These are phyloP conservation scores for Musa acuminata DNA, from an alignment of 176 grass and related monocot species.

Conservation along the genomic window DNA sequence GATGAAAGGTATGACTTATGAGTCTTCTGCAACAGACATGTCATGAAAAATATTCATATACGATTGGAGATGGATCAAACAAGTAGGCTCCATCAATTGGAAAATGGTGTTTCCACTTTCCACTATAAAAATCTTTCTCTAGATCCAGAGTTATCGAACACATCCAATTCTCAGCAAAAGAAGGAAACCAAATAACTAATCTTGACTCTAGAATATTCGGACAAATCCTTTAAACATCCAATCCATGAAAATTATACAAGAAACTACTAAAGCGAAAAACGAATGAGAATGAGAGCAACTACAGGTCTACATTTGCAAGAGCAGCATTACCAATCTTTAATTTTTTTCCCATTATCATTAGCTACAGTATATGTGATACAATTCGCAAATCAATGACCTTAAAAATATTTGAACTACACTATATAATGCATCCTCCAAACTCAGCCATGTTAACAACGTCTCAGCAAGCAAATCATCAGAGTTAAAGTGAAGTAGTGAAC, in stretches of 20 bases:
- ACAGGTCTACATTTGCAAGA: not conserved
- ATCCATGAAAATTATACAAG: not conserved
- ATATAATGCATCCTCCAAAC: not conserved
- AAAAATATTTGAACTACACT: not conserved
- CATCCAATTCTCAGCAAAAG: not conserved
- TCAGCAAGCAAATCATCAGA: not conserved
- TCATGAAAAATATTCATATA: not conserved
- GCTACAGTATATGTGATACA: no score
- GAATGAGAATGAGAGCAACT: not conserved
- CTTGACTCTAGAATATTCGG: not conserved
- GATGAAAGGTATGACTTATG: not conserved
- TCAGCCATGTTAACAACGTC: not conserved
- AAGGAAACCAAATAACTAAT: not conserved
- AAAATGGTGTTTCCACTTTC: not conserved
- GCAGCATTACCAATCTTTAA: not conserved
- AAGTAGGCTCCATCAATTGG: not conserved
- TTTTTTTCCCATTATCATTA: not conserved
- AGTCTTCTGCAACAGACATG: not conserved
- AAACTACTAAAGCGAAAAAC: not conserved
- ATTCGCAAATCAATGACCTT: not conserved
- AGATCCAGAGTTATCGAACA: not conserved
- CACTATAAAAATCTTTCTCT: not conserved
- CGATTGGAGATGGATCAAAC: not conserved
- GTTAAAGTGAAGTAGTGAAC: no score
- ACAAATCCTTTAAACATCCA: not conserved